A percentile compares a stretch with the other conserved stretches of the same genome.
These are phyloP conservation scores for Globisporangium parvum DNA, from an alignment of 352 stramenopile species.

Conservation along the genomic window DNA sequence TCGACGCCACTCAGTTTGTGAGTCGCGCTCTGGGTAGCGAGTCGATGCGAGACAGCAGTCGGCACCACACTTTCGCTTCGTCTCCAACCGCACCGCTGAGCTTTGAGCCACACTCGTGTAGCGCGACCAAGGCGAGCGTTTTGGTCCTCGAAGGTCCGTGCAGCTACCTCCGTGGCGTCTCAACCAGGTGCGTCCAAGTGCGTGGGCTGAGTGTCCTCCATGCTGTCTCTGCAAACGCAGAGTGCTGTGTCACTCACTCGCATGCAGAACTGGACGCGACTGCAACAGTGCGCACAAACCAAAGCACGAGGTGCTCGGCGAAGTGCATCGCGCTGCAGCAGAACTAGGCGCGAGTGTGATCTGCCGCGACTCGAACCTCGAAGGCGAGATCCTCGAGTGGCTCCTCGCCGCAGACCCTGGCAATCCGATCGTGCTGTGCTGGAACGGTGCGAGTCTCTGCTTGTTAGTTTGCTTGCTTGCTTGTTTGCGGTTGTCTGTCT, in stretches of 20 bases:
- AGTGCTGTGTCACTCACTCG: neutral
- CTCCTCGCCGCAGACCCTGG: constrained; percentile 13
- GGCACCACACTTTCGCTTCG: neutral
- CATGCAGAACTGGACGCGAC: neutral
- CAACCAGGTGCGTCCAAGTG: constrained; percentile 17
- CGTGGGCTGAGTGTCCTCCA: too few relatives aligned
- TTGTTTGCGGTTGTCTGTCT: too few relatives aligned
- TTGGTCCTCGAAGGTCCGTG: constrained; percentile 18
- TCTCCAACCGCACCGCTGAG: neutral
- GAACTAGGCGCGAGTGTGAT: constrained; percentile 10
- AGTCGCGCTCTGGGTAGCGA: neutral
- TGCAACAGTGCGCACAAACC: constrained; percentile 4
- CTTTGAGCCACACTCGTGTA: neutral
- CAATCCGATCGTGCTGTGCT: constrained; percentile 32
- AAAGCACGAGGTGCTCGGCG: constrained; percentile 6
- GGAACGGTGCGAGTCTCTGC: constrained; percentile 22
- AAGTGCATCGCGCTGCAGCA: constrained; percentile 1
- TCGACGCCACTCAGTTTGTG: neutral
- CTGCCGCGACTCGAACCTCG: constrained; percentile 21
- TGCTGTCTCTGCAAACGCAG: too few relatives aligned
- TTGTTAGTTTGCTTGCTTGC: neutral
- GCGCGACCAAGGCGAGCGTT: neutral
- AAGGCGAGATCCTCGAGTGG: constrained; percentile 29
- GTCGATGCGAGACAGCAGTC: neutral
- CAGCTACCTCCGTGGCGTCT: constrained; percentile 21